Evolutionary conservation across 805 yeast species (phyloP).

Genomic region (Candida maris): DNA sequence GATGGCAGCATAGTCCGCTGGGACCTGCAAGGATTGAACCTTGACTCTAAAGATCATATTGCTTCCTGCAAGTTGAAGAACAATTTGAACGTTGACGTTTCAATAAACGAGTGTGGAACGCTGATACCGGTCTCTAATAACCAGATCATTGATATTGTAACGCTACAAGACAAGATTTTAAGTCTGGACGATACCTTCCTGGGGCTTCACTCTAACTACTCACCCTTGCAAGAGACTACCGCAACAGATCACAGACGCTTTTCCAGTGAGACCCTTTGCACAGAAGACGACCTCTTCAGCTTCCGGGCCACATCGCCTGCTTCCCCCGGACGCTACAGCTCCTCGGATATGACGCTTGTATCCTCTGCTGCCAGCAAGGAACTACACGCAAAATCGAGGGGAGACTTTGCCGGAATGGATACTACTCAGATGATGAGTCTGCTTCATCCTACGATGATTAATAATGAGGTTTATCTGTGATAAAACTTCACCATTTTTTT

Average conservation of each 20-base stretch:
- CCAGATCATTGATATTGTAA: constrained; percentile 42
- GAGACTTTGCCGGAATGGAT: neutral
- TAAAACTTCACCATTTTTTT: neutral
- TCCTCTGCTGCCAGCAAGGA: constrained; percentile 1
- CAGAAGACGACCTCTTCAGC: neutral
- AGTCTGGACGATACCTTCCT: constrained; percentile 54
- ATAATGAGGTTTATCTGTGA: constrained; percentile 17
- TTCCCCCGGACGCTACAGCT: constrained; percentile 5
- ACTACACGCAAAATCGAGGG: neutral
- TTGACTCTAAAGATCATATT: constrained; percentile 2
- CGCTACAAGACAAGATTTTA: constrained; percentile 33
- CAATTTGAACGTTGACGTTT: constrained; percentile 34
- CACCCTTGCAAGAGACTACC: neutral
- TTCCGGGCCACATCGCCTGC: no score
- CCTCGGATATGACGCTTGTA: constrained; percentile 15
- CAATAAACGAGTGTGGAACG: constrained; percentile 47
- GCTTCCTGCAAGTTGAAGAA: constrained; percentile 42
- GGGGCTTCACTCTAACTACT: constrained; percentile 43
- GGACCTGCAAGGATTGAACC: constrained; percentile 38
- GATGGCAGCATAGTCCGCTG: constrained; percentile 71
- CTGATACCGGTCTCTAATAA: constrained; percentile 57
- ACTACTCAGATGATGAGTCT: constrained; percentile 12
- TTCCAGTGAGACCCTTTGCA: constrained; percentile 10
- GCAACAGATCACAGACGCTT: constrained; percentile 2
- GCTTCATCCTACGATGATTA: constrained; percentile 15